Evolutionary conservation across 352 stramenopile species (phyloP), one percentile per base, ranked within the genome.

Genomic region (Globisporangium barbulae): DNA sequence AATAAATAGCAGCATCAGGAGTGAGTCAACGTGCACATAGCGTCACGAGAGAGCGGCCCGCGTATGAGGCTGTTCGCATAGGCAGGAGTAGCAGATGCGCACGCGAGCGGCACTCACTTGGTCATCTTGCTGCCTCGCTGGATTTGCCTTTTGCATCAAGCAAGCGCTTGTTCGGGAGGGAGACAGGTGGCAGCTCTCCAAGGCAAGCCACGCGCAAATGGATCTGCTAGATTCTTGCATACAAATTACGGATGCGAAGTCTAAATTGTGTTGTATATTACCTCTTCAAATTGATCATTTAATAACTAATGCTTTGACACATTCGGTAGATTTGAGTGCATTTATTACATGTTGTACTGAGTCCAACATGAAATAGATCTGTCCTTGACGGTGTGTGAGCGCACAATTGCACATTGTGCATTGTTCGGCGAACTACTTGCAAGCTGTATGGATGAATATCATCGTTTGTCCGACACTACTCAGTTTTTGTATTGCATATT

Each of bases 61-160:
- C 10, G 25, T 15, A 42, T 3, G 31, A 2, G 8, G 6, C 30
- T 9, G 4, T 4, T 2, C 12, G 17, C 19, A 25, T 25, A 9
- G 17, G 35, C 10, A 15, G 35, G 35, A 41, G 12, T 9, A 5
- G 6, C 28, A 56, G 28, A 56, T 35, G 25, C 50, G 28, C 50
- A 41, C 2, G 41, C 41, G 41, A 13, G 13, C 48, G 28, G 7
- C 28, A 53, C 55, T 39, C 33, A 61, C 55, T 61, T 61, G 55
- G 22, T 61, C 55, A 61, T 61, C 52, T 39, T 61, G 37, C 2
- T 49, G 39, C 25, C 15, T 30, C 28, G 21, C 45, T 61, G 22
- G 55, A 42, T 61, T 37, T 61, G 55, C 42, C 37, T 48, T 53
- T 37, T 52, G 39, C 54, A 61, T 52, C 54, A 59, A 45, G 15